Percentiles rank a stretch among this genome's conserved stretches.
Conservation (phyloP, 2,329 filamentous ascomycete species). For the Calonectria hongkongensis region DNA sequence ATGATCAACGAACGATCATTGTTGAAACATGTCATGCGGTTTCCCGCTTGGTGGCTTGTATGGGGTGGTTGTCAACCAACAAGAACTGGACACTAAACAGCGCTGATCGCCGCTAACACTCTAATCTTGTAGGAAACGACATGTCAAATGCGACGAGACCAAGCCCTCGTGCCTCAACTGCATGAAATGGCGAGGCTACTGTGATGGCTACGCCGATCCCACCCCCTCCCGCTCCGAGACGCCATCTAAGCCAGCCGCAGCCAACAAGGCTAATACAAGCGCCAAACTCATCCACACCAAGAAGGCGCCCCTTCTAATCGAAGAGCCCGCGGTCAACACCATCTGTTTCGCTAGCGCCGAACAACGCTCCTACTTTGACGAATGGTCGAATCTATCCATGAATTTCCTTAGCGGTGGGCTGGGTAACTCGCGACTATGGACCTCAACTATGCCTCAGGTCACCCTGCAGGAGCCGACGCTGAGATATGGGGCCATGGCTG, state of each 20-base stretch:
- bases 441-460: constrained; percentile 63
- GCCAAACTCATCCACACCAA: constrained; percentile 58
- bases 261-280: constrained; percentile 45
- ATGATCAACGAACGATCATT: not conserved
- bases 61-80: not conserved
- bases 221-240: constrained; percentile 35
- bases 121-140: constrained; percentile 58
- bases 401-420: constrained; percentile 61
- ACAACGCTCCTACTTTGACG: constrained; percentile 62
- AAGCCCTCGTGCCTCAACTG: constrained; percentile 64
- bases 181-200: constrained; percentile 64
- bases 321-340: constrained; percentile 59
- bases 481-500: constrained; percentile 63
- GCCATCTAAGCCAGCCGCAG: constrained; percentile 35
- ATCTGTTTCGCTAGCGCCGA: constrained; percentile 59
- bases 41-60: constrained; percentile 12
- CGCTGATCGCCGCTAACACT: constrained; percentile 41
- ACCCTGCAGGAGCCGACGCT: constrained; percentile 61
- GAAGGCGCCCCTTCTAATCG: constrained; percentile 55
- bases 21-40: not conserved
- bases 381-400: constrained; percentile 60
- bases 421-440: constrained; percentile 61
- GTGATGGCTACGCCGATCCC: constrained; percentile 58
- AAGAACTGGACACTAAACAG: not conserved
- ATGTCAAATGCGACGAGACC: constrained; percentile 66